Conservation (phyloP, 192 early-diverging fungal species). For the Coemansia sp. region DNA sequence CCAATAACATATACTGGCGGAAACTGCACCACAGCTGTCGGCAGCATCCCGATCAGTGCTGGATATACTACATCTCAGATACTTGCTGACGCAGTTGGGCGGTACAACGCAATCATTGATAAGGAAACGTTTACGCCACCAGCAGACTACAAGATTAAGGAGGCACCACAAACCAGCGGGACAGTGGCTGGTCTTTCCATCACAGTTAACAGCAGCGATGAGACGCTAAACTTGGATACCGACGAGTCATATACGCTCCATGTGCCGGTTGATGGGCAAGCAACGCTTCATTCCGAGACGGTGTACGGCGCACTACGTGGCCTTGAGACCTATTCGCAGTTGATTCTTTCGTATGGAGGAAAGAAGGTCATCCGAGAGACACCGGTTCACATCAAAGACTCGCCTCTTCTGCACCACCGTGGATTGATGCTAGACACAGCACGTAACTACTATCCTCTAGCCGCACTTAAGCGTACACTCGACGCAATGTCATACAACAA, state of each 20-base stretch:
- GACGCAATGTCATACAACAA: constrained; percentile 74
- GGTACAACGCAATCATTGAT: constrained; percentile 54
- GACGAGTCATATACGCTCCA: constrained; percentile 75
- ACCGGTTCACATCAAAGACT: constrained; percentile 62
- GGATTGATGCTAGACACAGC: constrained; percentile 70
- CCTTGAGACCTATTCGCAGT: constrained; percentile 71
- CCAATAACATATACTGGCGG: constrained; percentile 28
- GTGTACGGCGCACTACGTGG: constrained; percentile 71
- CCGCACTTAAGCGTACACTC: constrained; percentile 60
- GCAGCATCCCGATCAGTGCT: constrained; percentile 28
- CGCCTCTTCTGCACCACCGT: constrained; percentile 64
- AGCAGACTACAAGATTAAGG: constrained; percentile 39
- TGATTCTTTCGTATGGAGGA: constrained; percentile 55
- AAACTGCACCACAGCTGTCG: constrained; percentile 47
- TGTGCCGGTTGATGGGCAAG: constrained; percentile 57
- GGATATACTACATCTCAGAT: constrained; percentile 53
- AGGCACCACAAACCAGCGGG: constrained; percentile 5
- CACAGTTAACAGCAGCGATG: constrained; percentile 44
- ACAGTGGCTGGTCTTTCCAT: constrained; percentile 50
- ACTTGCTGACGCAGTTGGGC: constrained; percentile 52
- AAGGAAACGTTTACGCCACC: constrained; percentile 56
- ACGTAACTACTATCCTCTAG: constrained; percentile 67
- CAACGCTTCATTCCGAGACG: constrained; percentile 59
- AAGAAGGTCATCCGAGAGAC: constrained; percentile 56
- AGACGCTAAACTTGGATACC: constrained; percentile 57